phyloP scores from a whole-genome alignment of 805 yeast genomes.

The Teunomyces lycoperdinae region DNA sequence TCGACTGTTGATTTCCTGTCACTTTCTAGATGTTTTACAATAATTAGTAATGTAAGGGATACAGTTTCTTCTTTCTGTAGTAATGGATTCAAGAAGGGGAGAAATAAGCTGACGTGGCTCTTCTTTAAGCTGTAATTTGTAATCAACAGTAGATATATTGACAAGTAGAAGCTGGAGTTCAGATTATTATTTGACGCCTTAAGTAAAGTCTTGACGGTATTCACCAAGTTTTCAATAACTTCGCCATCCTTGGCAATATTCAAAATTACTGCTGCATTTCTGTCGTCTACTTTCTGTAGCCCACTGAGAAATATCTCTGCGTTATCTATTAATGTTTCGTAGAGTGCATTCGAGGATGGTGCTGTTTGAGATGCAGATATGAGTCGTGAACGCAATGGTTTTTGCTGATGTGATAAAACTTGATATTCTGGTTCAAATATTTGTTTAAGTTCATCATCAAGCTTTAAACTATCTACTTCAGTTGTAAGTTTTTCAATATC shows the following conservation, averaged over 20 bases:
- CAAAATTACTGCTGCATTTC: conserved; percentile 12
- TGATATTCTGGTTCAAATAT: background rate
- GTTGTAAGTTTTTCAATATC: background rate
- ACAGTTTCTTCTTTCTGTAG: conserved; percentile 9
- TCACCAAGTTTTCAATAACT: conserved; percentile 7
- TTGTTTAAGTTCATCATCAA: background rate
- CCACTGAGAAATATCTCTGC: conserved; percentile 14
- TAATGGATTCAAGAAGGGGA: conserved; percentile 16
- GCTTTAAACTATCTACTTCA: background rate
- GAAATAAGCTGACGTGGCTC: conserved; percentile 19
- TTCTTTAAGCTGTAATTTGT: conserved; percentile 18
- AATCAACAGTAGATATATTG: conserved; percentile 17
- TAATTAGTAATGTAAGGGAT: conserved; percentile 18
- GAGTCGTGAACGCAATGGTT: background rate
- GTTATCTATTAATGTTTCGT: conserved; percentile 16
- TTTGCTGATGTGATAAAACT: background rate
- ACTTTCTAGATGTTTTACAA: conserved; percentile 18
- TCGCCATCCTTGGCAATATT: conserved; percentile 8
- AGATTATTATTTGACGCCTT: background rate
- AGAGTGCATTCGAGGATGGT: conserved; percentile 9
- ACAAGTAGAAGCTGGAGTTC: conserved; percentile 9
- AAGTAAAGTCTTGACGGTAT: conserved; percentile 5
- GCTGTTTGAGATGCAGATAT: conserved; percentile 4
- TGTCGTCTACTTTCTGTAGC: conserved; percentile 13
- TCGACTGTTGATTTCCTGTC: conserved; percentile 13